Evolutionary conservation across 257 asterid genomes (phyloP).

Genomic region (Oldenlandia corymbosa): DNA sequence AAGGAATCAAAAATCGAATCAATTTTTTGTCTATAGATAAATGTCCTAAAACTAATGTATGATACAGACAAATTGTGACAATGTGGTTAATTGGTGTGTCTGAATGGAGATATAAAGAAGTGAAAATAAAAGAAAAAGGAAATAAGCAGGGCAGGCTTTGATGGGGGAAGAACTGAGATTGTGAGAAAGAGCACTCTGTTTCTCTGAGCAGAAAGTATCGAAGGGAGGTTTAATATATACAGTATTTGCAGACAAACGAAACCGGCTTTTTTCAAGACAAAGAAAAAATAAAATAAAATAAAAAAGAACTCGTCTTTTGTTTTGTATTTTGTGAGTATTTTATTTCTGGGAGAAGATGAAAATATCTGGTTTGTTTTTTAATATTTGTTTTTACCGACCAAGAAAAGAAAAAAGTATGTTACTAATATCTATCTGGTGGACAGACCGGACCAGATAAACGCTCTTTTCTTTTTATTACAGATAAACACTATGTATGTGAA

Average conservation of each 20-base stretch:
- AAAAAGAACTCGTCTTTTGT: background rate
- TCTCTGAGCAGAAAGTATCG: conserved; percentile 4
- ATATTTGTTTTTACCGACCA: too few species aligned
- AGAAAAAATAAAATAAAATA: too few species aligned
- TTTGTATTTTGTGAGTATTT: too few species aligned
- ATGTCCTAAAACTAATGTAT: background rate
- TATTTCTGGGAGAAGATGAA: too few species aligned
- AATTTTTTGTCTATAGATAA: background rate
- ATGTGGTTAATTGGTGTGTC: too few species aligned
- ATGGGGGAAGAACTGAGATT: background rate
- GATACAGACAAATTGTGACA: background rate
- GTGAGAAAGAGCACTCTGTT: background rate
- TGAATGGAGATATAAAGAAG: background rate
- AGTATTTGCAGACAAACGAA: background rate
- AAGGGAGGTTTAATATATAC: background rate
- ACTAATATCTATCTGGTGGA: too few species aligned
- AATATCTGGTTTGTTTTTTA: too few species aligned
- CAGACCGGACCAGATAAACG: too few species aligned
- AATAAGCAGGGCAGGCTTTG: background rate
- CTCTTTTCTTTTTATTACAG: too few species aligned
- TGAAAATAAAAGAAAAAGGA: too few species aligned
- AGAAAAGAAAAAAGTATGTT: too few species aligned
- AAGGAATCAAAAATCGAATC: background rate
- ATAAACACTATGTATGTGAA: too few species aligned
- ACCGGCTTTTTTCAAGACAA: background rate